Evolutionary conservation across 164 flowering plant species (phyloP), one percentile per base, ranked within the genome.

Genomic region (Vitis riparia): DNA sequence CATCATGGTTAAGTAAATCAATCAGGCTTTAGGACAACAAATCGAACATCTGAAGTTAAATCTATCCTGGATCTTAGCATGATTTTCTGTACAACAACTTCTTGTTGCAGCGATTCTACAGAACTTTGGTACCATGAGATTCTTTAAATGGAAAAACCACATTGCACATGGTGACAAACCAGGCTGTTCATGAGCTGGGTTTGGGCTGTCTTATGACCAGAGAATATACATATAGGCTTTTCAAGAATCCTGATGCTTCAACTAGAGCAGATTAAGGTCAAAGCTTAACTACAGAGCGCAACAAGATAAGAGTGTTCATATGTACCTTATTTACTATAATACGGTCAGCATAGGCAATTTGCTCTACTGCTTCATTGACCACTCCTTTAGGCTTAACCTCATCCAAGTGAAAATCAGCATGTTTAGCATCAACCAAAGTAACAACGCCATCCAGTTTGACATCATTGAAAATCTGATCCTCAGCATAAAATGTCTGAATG

Each of bases 381-480:
- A 91, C 79, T 58, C 99, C 99, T 75, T 95, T 69, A 29, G 98
- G 97, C 80, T 95, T 95, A 62, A 88, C 86, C 76, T 93, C 97
- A 75, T 95, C 93, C 68, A 95, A 74, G 75, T 89, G 98, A 63
- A 90, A 74, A 59, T 44, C 65, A 55, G 78, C 98, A 87, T 93
- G 97, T 69, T 95, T 95, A 59, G 98, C 93, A 86, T 95, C 99
- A 63, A 95, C 98, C 75, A 95, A 82, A 10, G 99, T 95, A 62
- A 95, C 97, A 72, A 95, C 99, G 68, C 99, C 99, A 80, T 95
- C 99, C 71, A 95, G 78, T 79, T 93, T 95, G 68, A 95, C 99
- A 80, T 88, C 92, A 75, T 93, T 87, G 67, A 91, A 95, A 73
- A 95, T 63, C 65, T 72, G 59, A 75, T 95, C 98, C 78, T 93